These are phyloP conservation scores for Nakazawaea ishiwadae DNA, from an alignment of 805 yeast genomes.

Conservation along the genomic window DNA sequence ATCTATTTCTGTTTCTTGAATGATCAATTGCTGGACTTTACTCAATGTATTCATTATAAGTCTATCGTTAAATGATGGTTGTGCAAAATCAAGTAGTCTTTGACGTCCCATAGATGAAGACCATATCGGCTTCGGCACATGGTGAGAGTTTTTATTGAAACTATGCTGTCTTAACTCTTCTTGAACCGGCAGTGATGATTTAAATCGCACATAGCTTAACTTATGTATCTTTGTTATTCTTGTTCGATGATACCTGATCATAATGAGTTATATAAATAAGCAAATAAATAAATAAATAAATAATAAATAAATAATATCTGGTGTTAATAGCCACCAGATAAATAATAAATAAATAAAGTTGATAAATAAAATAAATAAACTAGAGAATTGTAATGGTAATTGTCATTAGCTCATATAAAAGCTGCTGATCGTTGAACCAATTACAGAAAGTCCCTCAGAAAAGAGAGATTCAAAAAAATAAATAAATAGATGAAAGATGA, in stretches of 20 bases:
- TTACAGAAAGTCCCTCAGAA: too few species aligned
- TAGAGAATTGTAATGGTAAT: too few species aligned
- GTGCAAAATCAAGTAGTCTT: not conserved
- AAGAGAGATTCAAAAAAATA: not conserved
- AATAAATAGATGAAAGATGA: not conserved
- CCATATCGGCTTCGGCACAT: not conserved
- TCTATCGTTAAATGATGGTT: not conserved
- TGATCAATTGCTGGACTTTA: slow-evolving; percentile 5
- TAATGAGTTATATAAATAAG: not conserved
- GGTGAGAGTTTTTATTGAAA: not conserved
- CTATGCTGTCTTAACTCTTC: not conserved
- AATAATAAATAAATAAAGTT: slow-evolving; percentile 1
- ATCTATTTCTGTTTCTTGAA: not conserved
- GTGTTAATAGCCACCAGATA: not conserved
- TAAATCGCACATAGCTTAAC: not conserved
- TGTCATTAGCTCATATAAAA: too few species aligned
- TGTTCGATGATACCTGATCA: not conserved
- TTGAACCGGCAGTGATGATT: not conserved
- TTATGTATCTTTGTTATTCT: too few species aligned
- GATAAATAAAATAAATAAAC: not conserved
- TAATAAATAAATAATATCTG: not conserved
- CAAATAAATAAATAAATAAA: slow-evolving; percentile 3
- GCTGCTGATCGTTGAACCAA: too few species aligned
- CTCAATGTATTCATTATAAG: slow-evolving; percentile 7
- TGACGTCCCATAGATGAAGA: too few species aligned